phyloP scores from a whole-genome alignment of 768 basidiomycete genomes.

The Trametes maxima region DNA sequence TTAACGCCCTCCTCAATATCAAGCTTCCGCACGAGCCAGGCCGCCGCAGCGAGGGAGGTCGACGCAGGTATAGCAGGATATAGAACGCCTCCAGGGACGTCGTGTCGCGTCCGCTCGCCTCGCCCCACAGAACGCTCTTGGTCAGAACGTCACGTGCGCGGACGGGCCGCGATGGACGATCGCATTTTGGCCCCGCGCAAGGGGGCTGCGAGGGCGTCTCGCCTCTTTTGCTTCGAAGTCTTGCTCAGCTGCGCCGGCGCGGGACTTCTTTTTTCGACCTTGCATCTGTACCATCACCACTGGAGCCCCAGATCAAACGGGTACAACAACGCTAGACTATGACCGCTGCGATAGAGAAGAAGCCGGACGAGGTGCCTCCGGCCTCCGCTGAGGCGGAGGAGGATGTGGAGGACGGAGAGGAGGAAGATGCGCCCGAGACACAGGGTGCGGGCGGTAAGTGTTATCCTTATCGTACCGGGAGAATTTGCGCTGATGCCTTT shows the following conservation, averaged over 20 bases:
- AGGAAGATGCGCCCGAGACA: conserved; percentile 29
- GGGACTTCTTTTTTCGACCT: not conserved
- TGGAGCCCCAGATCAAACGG: conserved; percentile 1
- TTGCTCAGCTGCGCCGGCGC: conserved; percentile 8
- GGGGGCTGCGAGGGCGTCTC: not conserved
- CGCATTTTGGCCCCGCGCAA: conserved; percentile 8
- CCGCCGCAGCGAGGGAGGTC: too few relatives aligned
- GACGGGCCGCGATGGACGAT: not conserved
- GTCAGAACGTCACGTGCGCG: conserved; percentile 1
- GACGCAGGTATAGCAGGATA: too few relatives aligned
- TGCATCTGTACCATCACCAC: not conserved
- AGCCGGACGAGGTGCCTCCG: conserved; percentile 27
- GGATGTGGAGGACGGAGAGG: conserved; percentile 31
- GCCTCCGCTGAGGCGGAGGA: conserved; percentile 27
- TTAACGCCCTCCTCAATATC: too few relatives aligned
- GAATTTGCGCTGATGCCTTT: not conserved
- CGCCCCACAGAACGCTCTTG: not conserved
- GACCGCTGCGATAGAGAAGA: conserved; percentile 22
- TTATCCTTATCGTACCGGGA: not conserved
- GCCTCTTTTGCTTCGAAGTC: conserved; percentile 2
- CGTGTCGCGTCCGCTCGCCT: not conserved
- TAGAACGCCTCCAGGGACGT: too few relatives aligned
- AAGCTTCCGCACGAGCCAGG: too few relatives aligned
- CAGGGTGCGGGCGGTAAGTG: conserved; percentile 28
- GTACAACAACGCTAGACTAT: conserved; percentile 11